Evolutionary conservation across 768 basidiomycete species (phyloP), one percentile per base, ranked within the genome.

Genomic region (Tremella mesenterica): DNA sequence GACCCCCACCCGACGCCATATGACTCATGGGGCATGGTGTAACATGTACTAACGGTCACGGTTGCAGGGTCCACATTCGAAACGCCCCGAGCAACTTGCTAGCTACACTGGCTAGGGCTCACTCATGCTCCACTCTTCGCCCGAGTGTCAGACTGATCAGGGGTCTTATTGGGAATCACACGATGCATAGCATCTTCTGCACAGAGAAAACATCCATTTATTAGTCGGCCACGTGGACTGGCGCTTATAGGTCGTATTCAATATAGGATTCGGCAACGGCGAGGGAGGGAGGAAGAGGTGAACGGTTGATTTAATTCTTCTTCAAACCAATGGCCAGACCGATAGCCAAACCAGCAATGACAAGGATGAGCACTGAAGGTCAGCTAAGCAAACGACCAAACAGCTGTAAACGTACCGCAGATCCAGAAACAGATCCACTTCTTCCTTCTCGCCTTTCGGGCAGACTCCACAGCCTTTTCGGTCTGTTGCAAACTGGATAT

Each of bases 341-440:
- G n/a, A 48, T 25, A 31, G 29, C 47, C 26, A 48, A 20, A 3
- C 23, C 47, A 7, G 29, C 23, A 29, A 48, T 48, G 28, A 48
- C 47, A 30, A 48, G 29, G 48, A 55, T 55, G 30, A 55, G 54
- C 34, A 50, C 48, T 55, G 28, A 27, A 46, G 44, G 52, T 46
- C 23, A 20, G 23, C 9, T 28, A 4, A 52, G 38, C 14, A 21
- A 13, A 13, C 25, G 27, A 29, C 38, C 43, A 41, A 27, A 7
- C 23, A 10, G 23, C 20, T 34, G 27, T 26, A 39, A 44, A 69
- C 67, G 34, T 53, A 69, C 67, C 50, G 48, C 53, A 58, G 60
- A 69, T 69, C 62, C 62, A 69, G 67, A 93, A 93, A 76, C 92
- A 96, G 71, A 93, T 92, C 90, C 91, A 95, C 65, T 91, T 83